These are phyloP conservation scores for Xylariaceae sp. DNA, from an alignment of 2,329 filamentous ascomycete species.

Conservation along the genomic window DNA sequence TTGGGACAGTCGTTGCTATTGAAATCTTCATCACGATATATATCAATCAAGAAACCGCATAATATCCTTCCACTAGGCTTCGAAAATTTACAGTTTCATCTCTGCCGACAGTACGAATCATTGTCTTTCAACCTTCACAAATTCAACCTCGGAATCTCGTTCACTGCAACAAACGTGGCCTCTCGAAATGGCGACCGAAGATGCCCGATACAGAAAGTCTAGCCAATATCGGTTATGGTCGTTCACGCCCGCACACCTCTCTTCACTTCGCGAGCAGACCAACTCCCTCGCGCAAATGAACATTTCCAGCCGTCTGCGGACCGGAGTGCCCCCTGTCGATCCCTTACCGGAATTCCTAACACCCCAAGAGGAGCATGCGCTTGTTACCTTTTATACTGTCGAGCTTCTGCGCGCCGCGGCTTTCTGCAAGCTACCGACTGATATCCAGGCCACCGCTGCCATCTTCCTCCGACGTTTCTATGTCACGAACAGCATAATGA, in stretches of 20 bases:
- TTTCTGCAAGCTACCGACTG: slow-evolving; percentile 54
- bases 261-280: slow-evolving; percentile 73
- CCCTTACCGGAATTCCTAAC: slow-evolving; percentile 77
- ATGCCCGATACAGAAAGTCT: slow-evolving; percentile 85
- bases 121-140: no score
- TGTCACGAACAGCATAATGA: slow-evolving; percentile 93
- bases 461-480: slow-evolving; percentile 95
- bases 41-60: no score
- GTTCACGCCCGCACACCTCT: slow-evolving; percentile 74
- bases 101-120: neutral
- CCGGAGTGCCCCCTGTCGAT: slow-evolving; percentile 52
- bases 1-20: no score
- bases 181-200: slow-evolving; percentile 75
- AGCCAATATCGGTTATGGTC: slow-evolving; percentile 94
- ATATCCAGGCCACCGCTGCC: slow-evolving; percentile 73
- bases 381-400: slow-evolving; percentile 76
- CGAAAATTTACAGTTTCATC: neutral
- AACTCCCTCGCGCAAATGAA: slow-evolving; percentile 71
- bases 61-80: no score
- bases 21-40: no score
- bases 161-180: no score
- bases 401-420: slow-evolving; percentile 60
- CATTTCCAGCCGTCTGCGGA: slow-evolving; percentile 60
- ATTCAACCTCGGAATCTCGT: no score
- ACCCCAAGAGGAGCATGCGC: slow-evolving; percentile 76